These are phyloP conservation scores for Penicillium sp. DNA, from an alignment of 2,329 filamentous ascomycete genomes.

Conservation along the genomic window DNA sequence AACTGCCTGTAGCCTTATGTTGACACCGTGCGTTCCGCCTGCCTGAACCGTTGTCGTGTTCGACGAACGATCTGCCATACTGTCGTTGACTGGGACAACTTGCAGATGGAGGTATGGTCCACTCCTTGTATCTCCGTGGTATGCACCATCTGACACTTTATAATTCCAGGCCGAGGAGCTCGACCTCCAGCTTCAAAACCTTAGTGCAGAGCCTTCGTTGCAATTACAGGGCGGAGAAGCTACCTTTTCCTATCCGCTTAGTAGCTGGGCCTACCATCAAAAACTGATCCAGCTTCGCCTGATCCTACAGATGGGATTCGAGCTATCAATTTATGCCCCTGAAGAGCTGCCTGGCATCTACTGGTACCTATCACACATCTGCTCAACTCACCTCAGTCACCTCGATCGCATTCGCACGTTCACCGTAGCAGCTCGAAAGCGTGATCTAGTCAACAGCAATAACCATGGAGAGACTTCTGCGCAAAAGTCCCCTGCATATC, in stretches of 20 bases:
- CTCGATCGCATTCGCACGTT: conserved; percentile 75
- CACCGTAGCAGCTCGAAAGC: conserved; percentile 49
- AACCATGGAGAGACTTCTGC: conserved; percentile 18
- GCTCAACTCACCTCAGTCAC: conserved; percentile 71
- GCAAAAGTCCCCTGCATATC: conserved; percentile 44
- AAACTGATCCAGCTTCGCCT: conserved; percentile 88
- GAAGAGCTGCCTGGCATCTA: conserved; percentile 91
- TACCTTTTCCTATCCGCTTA: conserved; percentile 73
- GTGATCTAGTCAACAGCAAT: conserved; percentile 25
- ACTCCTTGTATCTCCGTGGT: neutral
- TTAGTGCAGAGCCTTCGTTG: conserved; percentile 67
- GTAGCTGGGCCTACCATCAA: conserved; percentile 87
- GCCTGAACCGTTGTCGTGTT: conserved; percentile 88
- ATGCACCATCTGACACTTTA: conserved; percentile 16
- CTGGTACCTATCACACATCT: conserved; percentile 80
- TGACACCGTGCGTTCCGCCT: conserved; percentile 81
- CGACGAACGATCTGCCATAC: conserved; percentile 88
- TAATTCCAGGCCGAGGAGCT: conserved; percentile 65
- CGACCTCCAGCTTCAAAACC: conserved; percentile 69
- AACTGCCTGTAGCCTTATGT: conserved; percentile 68
- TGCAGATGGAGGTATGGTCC: conserved; percentile 73
- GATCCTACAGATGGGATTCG: conserved; percentile 90
- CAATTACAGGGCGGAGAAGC: conserved; percentile 60
- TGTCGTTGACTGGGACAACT: conserved; percentile 79
- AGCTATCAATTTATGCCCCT: conserved; percentile 84